Evolutionary conservation across 2,329 filamentous ascomycete species (phyloP).

Genomic region (Pseudogymnoascus sp.): DNA sequence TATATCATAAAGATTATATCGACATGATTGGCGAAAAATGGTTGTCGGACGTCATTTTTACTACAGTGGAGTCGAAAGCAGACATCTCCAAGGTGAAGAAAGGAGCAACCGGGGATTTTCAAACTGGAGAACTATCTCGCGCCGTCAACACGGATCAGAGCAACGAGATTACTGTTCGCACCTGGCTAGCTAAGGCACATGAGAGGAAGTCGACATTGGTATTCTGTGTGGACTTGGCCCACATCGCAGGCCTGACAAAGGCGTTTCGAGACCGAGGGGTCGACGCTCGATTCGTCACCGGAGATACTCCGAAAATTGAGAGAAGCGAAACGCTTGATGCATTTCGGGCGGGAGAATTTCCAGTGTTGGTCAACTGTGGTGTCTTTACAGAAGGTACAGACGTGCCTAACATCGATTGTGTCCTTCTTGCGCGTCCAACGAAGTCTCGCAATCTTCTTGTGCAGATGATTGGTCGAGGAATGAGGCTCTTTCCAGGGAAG

Average conservation of each 20-base stretch:
- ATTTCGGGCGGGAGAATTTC: conserved; percentile 69
- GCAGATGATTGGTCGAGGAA: conserved; percentile 94
- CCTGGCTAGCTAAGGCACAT: conserved; percentile 71
- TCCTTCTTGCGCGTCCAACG: conserved; percentile 79
- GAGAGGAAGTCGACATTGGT: conserved; percentile 76
- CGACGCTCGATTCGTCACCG: conserved; percentile 80
- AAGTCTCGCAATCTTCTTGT: conserved; percentile 86
- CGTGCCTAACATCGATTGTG: conserved; percentile 93
- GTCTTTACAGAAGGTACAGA: conserved; percentile 97
- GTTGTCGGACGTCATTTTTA: conserved; percentile 88
- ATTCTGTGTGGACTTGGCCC: conserved; percentile 85
- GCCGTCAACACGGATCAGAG: conserved; percentile 73
- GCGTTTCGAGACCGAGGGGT: conserved; percentile 70
- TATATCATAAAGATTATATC: conserved; percentile 81
- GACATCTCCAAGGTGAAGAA: conserved; percentile 65
- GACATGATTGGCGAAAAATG: conserved; percentile 84
- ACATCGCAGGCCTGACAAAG: conserved; percentile 65
- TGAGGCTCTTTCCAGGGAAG: conserved; percentile 75
- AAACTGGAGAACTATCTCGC: conserved; percentile 63
- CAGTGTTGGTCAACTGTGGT: conserved; percentile 86
- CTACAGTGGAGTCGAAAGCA: conserved; percentile 75
- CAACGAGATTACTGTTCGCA: conserved; percentile 76
- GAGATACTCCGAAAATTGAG: conserved; percentile 61
- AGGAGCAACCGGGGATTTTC: conserved; percentile 67
- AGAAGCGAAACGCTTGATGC: conserved; percentile 62